Conservation (phyloP, 2,329 filamentous ascomycete species). For the Colletotrichum spaethianum region DNA sequence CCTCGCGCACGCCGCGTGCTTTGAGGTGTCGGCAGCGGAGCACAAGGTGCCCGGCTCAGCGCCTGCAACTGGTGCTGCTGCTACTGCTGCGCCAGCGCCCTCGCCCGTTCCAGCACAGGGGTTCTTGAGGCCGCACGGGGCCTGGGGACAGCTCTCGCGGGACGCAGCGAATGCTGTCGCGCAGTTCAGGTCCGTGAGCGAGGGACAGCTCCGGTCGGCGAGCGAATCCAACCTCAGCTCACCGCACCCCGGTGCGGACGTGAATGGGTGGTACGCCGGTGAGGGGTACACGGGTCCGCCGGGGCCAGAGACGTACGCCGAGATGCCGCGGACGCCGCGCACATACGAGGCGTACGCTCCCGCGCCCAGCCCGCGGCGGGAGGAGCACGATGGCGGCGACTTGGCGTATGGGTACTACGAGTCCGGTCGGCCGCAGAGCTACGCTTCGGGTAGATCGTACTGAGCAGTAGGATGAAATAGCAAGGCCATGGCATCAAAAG, state of each 20-base stretch:
- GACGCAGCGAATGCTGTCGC: background rate
- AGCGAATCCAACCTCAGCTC: conserved; percentile 28
- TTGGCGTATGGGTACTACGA: conserved; percentile 25
- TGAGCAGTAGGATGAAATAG: background rate
- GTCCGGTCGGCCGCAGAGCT: conserved; percentile 23
- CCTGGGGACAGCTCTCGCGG: conserved; percentile 23
- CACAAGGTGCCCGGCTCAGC: background rate
- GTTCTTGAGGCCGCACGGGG: conserved; percentile 12
- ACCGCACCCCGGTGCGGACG: conserved; percentile 1
- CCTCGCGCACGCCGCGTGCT: conserved; percentile 33
- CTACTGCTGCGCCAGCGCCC: background rate
- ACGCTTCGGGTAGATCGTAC: conserved; percentile 34
- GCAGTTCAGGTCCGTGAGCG: conserved; percentile 32
- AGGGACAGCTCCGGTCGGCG: conserved; percentile 31
- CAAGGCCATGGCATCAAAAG: background rate
- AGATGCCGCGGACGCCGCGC: conserved; percentile 27
- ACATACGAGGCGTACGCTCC: conserved; percentile 29
- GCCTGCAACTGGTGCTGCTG: background rate
- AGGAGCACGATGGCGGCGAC: conserved; percentile 15
- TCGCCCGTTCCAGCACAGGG: conserved; percentile 18
- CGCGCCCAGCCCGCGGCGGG: conserved; percentile 9
- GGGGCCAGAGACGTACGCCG: conserved; percentile 14
- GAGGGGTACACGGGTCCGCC: conserved; percentile 20
- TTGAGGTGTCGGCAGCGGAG: conserved; percentile 17
- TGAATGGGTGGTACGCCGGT: conserved; percentile 23